Evolutionary conservation across 768 basidiomycete genomes (phyloP), one percentile per base, ranked within the genome.

Genomic region (Auricularia cornea): DNA sequence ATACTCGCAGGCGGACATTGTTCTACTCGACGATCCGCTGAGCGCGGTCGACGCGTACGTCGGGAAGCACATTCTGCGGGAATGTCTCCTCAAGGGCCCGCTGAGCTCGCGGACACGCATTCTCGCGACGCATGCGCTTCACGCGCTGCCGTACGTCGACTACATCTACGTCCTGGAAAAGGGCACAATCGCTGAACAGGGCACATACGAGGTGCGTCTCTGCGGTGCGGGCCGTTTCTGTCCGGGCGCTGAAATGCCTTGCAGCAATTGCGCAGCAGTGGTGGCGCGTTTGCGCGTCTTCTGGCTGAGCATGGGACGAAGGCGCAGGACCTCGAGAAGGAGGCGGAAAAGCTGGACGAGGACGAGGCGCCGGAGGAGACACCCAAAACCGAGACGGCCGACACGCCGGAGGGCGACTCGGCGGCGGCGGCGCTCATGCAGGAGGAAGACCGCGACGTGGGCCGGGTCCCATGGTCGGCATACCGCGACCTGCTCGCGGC

Each of bases 11-110:
- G 80, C 87, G 1, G 87, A 91, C 62, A 80, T 93, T 62, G 84
- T 90, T 48, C 80, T 93, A 14, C 79, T 93, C 31, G 91, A 94
- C 68, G 92, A 94, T 70, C 88, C 91, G 18, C 80, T 93, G 40
- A 84, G 85, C 35, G 90, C 90, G 0, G 85, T 92, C 6, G 90
- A 92, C 66, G 83, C 89, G 0, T 84, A 88, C 66, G 90, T 92
- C 6, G 86, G 87, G 12, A 84, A 85, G 66, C 78, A 79, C 33
- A 83, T 89, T 59, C 67, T 89, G 3, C 82, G 88, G 26, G 76
- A 87, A 44, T 89, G 87, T 67, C 70, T 90, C 3, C 72, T 83
- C 26, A 70, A 71, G 23, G 82, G 85, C 0, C 84, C 85, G 2
- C 71, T 87, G 26, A 76, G 80, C 0, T 69, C 75, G 59, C 78